These are phyloP conservation scores for Discostella stelligeroides DNA, from an alignment of 108 stramenopile species.

Conservation along the genomic window DNA sequence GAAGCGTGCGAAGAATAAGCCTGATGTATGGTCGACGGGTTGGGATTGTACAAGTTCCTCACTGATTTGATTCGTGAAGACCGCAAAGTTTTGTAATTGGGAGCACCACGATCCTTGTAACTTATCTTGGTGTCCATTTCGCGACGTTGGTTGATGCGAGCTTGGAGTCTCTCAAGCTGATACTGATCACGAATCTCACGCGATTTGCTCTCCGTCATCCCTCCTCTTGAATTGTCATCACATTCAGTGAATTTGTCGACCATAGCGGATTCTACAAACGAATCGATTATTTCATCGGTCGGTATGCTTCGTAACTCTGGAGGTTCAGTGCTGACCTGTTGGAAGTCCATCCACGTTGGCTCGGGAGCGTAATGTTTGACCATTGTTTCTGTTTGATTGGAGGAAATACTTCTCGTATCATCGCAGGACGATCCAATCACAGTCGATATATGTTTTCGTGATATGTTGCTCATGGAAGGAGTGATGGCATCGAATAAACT, in stretches of 20 bases:
- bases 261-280: no score
- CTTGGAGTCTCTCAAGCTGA: conserved; percentile 26
- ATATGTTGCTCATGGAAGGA: neutral
- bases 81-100: conserved; percentile 20
- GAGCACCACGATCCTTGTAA: conserved; percentile 10
- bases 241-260: neutral
- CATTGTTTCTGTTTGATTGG: neutral
- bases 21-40: neutral
- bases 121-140: conserved; percentile 9
- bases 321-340: conserved; percentile 10
- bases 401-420: neutral
- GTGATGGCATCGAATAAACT: conserved; percentile 4
- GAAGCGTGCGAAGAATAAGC: neutral
- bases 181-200: conserved; percentile 32
- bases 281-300: conserved; percentile 43
- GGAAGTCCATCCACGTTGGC: neutral
- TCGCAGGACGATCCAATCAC: neutral
- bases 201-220: neutral
- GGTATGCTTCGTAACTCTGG: conserved; percentile 33
- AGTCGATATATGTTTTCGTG: neutral
- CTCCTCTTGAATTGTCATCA: neutral
- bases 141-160: conserved; percentile 18
- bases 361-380: neutral
- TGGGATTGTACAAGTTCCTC: conserved; percentile 1
- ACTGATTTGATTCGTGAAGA: conserved; percentile 22